Conservation (phyloP, 768 basidiomycete genomes). For the Sporobolomyces pararoseus region DNA sequence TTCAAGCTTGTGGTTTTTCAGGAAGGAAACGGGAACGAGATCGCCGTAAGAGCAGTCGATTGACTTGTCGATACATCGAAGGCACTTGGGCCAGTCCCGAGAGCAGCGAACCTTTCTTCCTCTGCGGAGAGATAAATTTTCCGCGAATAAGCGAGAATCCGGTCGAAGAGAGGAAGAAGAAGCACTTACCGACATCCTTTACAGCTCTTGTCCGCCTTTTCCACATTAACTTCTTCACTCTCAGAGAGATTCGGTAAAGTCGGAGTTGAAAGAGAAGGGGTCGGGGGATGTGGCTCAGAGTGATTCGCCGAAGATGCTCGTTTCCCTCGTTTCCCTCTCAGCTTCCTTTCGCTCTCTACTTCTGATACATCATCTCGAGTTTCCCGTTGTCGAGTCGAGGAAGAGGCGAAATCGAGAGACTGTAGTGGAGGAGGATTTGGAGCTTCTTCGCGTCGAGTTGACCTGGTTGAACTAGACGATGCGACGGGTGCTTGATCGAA, state of each 20-base stretch:
- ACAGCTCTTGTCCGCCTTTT: conserved; percentile 24
- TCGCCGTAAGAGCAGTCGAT: conserved; percentile 23
- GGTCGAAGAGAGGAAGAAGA: neutral
- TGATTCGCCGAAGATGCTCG: neutral
- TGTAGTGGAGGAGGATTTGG: neutral
- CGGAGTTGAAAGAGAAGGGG: neutral
- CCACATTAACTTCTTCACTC: neutral
- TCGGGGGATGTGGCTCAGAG: neutral
- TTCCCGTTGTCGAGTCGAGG: neutral
- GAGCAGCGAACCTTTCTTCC: conserved; percentile 30
- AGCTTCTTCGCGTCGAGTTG: neutral
- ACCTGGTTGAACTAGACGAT: neutral
- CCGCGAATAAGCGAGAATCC: neutral
- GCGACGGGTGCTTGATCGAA: neutral
- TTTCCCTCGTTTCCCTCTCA: neutral
- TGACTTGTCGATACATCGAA: conserved; percentile 1
- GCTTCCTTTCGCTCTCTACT: neutral
- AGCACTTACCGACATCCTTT: conserved; percentile 25
- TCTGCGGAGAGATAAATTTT: neutral
- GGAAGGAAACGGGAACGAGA: conserved; percentile 13
- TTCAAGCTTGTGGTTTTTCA: conserved; percentile 3
- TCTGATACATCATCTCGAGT: neutral
- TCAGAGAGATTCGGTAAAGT: neutral
- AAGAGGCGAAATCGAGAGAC: neutral
- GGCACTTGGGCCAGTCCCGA: conserved; percentile 13